Percentiles rank a stretch among this genome's conserved stretches.
Conservation (phyloP, 2,329 filamentous ascomycete genomes). For the Madurella mycetomatis region DNA sequence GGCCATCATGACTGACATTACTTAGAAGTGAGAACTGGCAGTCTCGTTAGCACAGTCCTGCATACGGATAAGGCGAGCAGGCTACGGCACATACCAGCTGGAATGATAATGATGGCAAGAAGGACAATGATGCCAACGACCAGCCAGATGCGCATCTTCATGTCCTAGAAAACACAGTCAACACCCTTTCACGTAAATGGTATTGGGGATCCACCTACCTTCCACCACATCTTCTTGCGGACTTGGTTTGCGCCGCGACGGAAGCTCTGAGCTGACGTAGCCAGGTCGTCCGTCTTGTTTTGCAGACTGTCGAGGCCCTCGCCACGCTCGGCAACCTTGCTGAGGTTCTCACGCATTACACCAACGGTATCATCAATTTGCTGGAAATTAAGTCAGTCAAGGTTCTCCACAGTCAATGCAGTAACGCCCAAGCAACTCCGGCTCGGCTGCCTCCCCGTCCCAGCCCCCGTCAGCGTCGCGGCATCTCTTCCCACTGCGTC, state of each 20-base stretch:
- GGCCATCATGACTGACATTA: constrained; percentile 20
- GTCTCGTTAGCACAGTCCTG: constrained; percentile 10
- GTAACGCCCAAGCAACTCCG: not conserved
- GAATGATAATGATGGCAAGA: constrained; percentile 90
- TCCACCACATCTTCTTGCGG: constrained; percentile 99
- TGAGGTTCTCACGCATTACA: constrained; percentile 97
- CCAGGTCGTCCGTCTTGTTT: constrained; percentile 93
- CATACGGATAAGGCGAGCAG: no score
- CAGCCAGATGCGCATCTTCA: constrained; percentile 99
- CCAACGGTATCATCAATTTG: constrained; percentile 96
- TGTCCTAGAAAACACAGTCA: constrained; percentile 53
- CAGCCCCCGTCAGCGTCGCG: no score
- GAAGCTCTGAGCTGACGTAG: constrained; percentile 90
- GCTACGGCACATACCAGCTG: constrained; percentile 62
- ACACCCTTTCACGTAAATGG: not conserved
- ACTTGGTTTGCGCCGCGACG: constrained; percentile 93
- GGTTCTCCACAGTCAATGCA: constrained; percentile 2
- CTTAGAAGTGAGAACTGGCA: constrained; percentile 18
- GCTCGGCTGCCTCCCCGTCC: not conserved
- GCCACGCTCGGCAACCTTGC: constrained; percentile 91
- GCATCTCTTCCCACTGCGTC: no score
- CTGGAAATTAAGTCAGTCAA: constrained; percentile 43
- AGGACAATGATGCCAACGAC: constrained; percentile 87
- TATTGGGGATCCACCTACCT: constrained; percentile 36
- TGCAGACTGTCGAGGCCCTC: constrained; percentile 82